These are phyloP conservation scores for Diaporthe caulivora DNA, from an alignment of 2,329 filamentous ascomycete genomes.

Conservation along the genomic window DNA sequence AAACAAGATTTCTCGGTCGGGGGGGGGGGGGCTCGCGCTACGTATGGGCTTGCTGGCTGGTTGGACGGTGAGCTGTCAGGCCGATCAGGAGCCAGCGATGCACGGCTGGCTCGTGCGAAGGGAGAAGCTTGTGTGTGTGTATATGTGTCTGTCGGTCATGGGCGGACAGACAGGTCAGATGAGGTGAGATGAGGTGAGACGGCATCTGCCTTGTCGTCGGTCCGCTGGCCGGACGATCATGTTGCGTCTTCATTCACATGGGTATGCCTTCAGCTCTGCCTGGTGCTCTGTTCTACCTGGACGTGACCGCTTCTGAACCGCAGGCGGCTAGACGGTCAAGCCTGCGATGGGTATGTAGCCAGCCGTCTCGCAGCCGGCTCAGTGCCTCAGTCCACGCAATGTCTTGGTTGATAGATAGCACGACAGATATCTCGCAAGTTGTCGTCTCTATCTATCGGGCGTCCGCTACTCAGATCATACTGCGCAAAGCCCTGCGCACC, in stretches of 20 bases:
- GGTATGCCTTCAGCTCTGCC: not conserved
- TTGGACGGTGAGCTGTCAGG: slow-evolving; percentile 28
- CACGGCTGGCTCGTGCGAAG: slow-evolving; percentile 1
- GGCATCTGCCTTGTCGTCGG: slow-evolving; percentile 31
- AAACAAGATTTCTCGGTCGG: slow-evolving; percentile 19
- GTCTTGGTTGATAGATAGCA: not conserved
- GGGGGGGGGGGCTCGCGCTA: not conserved
- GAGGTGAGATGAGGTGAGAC: slow-evolving; percentile 37
- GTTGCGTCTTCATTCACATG: slow-evolving; percentile 6
- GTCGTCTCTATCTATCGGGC: not conserved
- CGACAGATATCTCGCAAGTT: not conserved
- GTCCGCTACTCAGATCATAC: slow-evolving; percentile 5
- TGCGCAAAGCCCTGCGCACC: slow-evolving; percentile 7
- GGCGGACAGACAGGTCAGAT: slow-evolving; percentile 23
- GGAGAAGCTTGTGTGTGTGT: not conserved
- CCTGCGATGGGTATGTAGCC: not conserved
- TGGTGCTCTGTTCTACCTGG: not conserved
- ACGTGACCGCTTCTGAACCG: not conserved
- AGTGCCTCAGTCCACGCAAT: not conserved
- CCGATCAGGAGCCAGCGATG: slow-evolving; percentile 14
- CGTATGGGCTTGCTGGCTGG: not conserved
- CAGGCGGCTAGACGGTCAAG: not conserved
- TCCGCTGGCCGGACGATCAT: slow-evolving; percentile 24
- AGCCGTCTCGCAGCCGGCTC: not conserved
- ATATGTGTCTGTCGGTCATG: not conserved